Conservation (phyloP, 129 eudicot species). For the Daucus carota region DH1_v3.0 NC_030388.2:31576501-31577000, state of each 20-base stretch:
- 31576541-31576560: conserved; percentile 80
- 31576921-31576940: not conserved
- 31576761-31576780: conserved; percentile 73
- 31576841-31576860: not conserved
- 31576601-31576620: conserved; percentile 60
- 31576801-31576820: not conserved
- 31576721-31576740: conserved; percentile 42
- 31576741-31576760: conserved; percentile 34
- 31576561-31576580: conserved; percentile 46
- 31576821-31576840: not conserved
- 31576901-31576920: not conserved
- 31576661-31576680: conserved; percentile 64
- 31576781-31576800: conserved; percentile 60
- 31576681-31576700: conserved; percentile 66
- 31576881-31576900: not conserved
- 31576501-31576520: not conserved
- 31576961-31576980: not conserved
- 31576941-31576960: no score
- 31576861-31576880: not conserved
- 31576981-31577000: not conserved
- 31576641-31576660: conserved; percentile 55
- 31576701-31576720: conserved; percentile 75
- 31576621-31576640: conserved; percentile 64
- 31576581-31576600: conserved; percentile 75
- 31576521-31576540: conserved; percentile 51